Base-by-base conservation (phyloP, 192 early-diverging fungal genomes). In the Rhizophagus prolifer region DNA sequence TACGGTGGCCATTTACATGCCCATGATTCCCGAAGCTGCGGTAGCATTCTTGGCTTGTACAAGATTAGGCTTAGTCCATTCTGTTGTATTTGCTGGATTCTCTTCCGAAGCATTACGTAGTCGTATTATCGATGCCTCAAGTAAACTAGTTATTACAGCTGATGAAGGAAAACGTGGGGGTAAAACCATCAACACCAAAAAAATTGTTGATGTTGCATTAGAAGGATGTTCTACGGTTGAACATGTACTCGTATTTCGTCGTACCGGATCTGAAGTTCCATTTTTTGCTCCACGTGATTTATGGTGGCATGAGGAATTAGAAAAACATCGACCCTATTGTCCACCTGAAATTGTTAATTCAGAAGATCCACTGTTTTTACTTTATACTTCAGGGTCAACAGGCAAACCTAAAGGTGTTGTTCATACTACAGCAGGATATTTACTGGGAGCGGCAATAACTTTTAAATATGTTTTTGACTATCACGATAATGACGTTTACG, bases 31-130 rank as follows among this genome's bases (percentile, higher is more conserved):
- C 70, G 96, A 97, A 85, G 96, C 97, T 28, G 91, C 91, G 1
- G 87, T 94, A 58, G 90, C 97, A 19, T 94, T 98, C 91, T 88
- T 98, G 41, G 97, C 97, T 41, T 98, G 97, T 81, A 95, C 96
- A 8, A 87, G 96, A 46, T 91, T 98, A 58, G 96, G 97, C 63
- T 89, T 93, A 9, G 86, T 97, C 23, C 97, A 98, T 88, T 92
- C 91, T 25, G 97, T 98, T 59, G 92, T 98, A 75, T 98, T 98
- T 89, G 97, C 97, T 10, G 97, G 97, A 41, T 98, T 98, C 86
- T 95, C 94, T 50, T 89, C 96, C 58, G 93, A 95, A 44, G 94
- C 96, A 9, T 87, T 98, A 28, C 92, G 95, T 58, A 95, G 97
- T 85, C 95, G 97, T 80, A 92, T 98, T 59, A 80, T 87, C 31